Percentiles rank a stretch among this genome's conserved stretches.
Conservation (phyloP, 305 asterid species). For the Ilex paraguariensis region DNA sequence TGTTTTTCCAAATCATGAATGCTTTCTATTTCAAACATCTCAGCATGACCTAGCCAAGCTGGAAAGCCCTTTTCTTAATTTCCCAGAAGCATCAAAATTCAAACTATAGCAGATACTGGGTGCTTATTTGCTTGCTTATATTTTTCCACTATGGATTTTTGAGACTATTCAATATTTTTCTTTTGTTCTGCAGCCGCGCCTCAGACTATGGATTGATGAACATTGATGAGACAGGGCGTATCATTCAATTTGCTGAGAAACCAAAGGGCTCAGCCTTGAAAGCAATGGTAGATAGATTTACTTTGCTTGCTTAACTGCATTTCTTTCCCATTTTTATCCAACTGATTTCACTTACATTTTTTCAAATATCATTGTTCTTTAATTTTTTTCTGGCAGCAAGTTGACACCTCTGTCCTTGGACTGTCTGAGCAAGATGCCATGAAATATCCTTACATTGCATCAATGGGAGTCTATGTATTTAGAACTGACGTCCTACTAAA, state of each 20-base stretch:
- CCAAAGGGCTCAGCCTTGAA: conserved; percentile 74
- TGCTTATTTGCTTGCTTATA: no score
- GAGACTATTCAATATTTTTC: conserved; percentile 7
- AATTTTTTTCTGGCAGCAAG: conserved; percentile 47
- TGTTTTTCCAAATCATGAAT: no score
- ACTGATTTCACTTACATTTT: background rate
- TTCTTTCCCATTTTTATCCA: no score
- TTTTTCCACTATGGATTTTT: no score
- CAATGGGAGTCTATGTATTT: conserved; percentile 95
- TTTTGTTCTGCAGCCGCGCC: conserved; percentile 67
- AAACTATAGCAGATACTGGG: no score
- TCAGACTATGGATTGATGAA: conserved; percentile 91
- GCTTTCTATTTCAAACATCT: no score
- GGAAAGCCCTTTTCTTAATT: no score
- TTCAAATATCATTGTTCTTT: conserved; percentile 11
- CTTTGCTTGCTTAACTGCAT: no score
- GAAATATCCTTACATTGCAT: conserved; percentile 74
- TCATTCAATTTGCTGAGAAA: conserved; percentile 82
- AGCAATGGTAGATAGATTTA: conserved; percentile 50
- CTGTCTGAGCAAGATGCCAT: conserved; percentile 57
- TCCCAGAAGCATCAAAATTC: no score
- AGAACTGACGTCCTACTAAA: conserved; percentile 67
- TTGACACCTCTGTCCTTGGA: conserved; percentile 81
- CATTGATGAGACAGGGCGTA: conserved; percentile 65
- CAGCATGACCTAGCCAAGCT: no score